These are phyloP conservation scores for Biscutella laevigata DNA, from an alignment of 441 rosid species.

Conservation along the genomic window DNA sequence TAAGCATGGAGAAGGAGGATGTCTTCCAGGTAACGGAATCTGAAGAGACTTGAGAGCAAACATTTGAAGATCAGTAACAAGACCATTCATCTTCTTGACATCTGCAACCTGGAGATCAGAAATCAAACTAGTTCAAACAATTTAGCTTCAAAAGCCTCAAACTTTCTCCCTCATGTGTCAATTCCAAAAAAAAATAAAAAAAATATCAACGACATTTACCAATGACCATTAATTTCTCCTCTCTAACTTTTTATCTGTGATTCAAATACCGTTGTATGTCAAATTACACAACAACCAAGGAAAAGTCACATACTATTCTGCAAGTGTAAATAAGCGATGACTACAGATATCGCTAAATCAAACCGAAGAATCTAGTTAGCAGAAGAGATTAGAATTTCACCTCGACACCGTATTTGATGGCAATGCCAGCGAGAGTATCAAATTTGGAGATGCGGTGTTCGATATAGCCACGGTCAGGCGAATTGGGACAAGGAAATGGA, in stretches of 20 bases:
- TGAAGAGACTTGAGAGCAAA: constrained; percentile 56
- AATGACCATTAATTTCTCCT: background rate
- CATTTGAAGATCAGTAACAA: constrained; percentile 66
- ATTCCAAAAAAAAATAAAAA: background rate
- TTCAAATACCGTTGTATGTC: constrained; percentile 8
- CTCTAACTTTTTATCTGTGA: background rate
- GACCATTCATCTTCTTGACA: constrained; percentile 57
- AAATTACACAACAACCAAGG: background rate
- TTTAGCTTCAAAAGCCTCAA: too few relatives aligned
- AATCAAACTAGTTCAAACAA: too few relatives aligned
- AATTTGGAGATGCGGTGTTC: constrained; percentile 38
- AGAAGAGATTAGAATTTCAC: constrained; percentile 6
- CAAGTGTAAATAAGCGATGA: background rate
- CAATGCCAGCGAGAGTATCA: constrained; percentile 48
- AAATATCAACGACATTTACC: background rate
- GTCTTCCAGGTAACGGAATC: constrained; percentile 66
- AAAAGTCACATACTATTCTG: background rate
- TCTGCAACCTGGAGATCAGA: constrained; percentile 41
- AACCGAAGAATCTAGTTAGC: background rate
- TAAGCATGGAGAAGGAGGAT: constrained; percentile 56
- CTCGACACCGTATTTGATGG: constrained; percentile 51
- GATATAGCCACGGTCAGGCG: constrained; percentile 29
- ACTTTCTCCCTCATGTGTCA: background rate
- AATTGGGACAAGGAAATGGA: constrained; percentile 18
- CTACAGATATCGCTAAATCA: background rate